Evolutionary conservation across 495 filamentous ascomycete genomes (phyloP), one percentile per base, ranked within the genome.

Genomic region (Cercophora newfieldiana): DNA sequence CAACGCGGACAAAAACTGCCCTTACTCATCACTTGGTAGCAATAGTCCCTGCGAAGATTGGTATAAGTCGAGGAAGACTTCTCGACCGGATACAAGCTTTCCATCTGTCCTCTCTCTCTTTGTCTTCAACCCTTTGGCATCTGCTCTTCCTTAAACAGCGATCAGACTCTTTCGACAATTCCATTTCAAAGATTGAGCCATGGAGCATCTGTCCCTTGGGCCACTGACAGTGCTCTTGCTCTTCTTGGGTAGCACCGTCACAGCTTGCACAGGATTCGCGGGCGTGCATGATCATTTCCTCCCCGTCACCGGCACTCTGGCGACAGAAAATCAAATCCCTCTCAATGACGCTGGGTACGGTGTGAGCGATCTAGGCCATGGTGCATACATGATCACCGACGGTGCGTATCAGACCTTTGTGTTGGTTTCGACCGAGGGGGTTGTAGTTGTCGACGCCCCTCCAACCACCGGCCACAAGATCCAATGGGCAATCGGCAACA

Each of bases 391-490:
- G 66, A 69, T 82, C 29, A 79, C 78, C 0, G 75, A 77, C 37
- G 72, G 71, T 21, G 33, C 28, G 14, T 80, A 79, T 61, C 72
- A 78, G 63, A 66, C 69, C 7, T 22, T 77, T 18, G 78, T 81
- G 61, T 60, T 80, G 19, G 75, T 80, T 29, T 68, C 77, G 2
- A 66, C 66, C 19, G 31, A 71, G 33, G 70, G 79, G 18, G 79
- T 82, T 7, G 71, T 82, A 19, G 73, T 78, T 7, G 72, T 82
- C 49, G 79, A 82, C 61, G 61, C 64, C n/a, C 78, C 79, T 12
- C 79, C 78, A 22, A 77, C 77, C 12, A 74, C 75, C 44, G 79
- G 79, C 30, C 66, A 66, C 48, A 77, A 75, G 8, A 48, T 81
- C 37, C 56, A 75, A 25, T 68, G 61, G 19, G 78, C 75, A 10